Evolutionary conservation across 2,329 filamentous ascomycete genomes (phyloP).

Genomic region (Arthrobotrys musiformis): DNA sequence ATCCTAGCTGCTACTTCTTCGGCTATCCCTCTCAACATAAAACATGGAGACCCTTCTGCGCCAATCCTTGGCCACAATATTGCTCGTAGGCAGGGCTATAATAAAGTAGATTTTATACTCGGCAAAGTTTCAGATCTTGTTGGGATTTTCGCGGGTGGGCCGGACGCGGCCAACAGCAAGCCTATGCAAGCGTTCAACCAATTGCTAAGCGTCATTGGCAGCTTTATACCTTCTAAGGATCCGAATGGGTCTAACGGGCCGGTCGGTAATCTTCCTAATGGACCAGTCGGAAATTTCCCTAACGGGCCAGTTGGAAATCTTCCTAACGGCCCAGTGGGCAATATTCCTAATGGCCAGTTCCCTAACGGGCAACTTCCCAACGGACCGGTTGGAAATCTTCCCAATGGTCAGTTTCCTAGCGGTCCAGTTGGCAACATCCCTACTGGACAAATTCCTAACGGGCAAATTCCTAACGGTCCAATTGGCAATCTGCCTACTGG

Average conservation of each 20-base stretch:
- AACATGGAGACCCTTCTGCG: too few species aligned
- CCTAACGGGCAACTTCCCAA: not conserved
- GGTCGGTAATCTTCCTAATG: not conserved
- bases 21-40: too few species aligned
- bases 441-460: not conserved
- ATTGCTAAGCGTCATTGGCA: not conserved
- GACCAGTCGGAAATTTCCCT: not conserved
- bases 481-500: not conserved
- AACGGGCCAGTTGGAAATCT: not conserved
- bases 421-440: not conserved
- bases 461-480: not conserved
- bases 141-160: not conserved
- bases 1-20: too few species aligned
- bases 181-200: not conserved
- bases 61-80: too few species aligned
- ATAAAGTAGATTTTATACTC: not conserved
- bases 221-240: not conserved
- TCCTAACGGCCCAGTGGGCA: not conserved
- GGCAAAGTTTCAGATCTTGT: conserved; percentile 6
- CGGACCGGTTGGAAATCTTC: not conserved
- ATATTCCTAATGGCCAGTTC: not conserved
- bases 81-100: too few species aligned
- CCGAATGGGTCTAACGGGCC: not conserved
- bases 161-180: not conserved
- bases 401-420: not conserved